Conservation (phyloP, 345 rosid genomes). For the Trapa bicornis region DNA sequence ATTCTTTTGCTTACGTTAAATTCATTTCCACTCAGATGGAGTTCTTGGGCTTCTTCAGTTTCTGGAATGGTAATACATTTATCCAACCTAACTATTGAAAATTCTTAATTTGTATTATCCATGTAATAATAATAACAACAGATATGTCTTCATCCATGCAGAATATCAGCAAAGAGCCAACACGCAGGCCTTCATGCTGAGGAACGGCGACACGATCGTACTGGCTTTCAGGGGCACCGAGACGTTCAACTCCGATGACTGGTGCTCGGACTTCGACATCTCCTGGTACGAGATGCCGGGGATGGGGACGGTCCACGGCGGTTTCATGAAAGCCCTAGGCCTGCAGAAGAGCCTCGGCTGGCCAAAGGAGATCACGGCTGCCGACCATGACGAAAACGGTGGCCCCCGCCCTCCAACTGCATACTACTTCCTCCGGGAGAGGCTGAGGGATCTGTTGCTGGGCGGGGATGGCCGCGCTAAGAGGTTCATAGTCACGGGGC, state of each 20-base stretch:
- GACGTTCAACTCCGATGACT: conserved; percentile 48
- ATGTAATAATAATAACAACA: no score
- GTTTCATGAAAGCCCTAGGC: conserved; percentile 76
- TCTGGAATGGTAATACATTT: conserved; percentile 39
- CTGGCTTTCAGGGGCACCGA: conserved; percentile 65
- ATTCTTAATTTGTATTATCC: no score
- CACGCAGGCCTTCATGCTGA: conserved; percentile 44
- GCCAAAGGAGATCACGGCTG: conserved; percentile 24
- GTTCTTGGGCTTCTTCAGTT: conserved; percentile 38
- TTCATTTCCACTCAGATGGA: conserved; percentile 32
- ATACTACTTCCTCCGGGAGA: conserved; percentile 47
- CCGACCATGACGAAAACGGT: background rate
- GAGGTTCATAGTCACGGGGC: conserved; percentile 42
- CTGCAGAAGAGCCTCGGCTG: conserved; percentile 44
- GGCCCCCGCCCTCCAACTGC: conserved; percentile 12
- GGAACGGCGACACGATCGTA: conserved; percentile 26
- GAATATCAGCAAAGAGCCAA: conserved; percentile 16
- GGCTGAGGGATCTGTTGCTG: conserved; percentile 19
- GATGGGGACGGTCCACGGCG: conserved; percentile 59
- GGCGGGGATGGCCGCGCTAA: conserved; percentile 22
- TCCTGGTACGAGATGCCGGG: conserved; percentile 58
- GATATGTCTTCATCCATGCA: background rate
- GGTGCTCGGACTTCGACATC: conserved; percentile 62
- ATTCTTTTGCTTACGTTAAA: background rate
- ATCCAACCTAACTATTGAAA: no score